These are phyloP conservation scores for Intubia oerlemansii DNA, from an alignment of 2,329 filamentous ascomycete genomes.

Conservation along the genomic window DNA sequence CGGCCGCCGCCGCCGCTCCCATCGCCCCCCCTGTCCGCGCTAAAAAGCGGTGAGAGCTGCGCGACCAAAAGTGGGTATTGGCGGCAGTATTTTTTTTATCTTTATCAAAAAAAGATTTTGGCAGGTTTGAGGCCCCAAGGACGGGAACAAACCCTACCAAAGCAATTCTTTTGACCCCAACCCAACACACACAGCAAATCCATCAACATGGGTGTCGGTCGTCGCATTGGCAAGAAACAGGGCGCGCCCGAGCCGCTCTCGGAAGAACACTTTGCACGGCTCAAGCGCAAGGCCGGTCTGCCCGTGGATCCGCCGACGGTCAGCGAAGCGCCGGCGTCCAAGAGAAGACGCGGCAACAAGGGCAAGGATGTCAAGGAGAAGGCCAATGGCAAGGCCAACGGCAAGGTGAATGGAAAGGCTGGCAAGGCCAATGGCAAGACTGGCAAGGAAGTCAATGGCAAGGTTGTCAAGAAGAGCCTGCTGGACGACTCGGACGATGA, in stretches of 20 bases:
- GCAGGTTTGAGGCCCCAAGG: no score
- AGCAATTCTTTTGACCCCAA: no score
- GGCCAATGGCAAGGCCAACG: conserved; percentile 13
- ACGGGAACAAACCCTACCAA: no score
- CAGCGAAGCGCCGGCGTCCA: conserved; percentile 36
- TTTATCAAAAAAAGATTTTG: no score
- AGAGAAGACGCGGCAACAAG: conserved; percentile 19
- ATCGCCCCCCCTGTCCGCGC: no score
- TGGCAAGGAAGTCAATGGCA: conserved; percentile 4
- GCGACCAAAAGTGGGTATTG: no score
- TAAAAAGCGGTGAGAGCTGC: no score
- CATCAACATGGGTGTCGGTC: conserved; percentile 59
- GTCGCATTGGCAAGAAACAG: conserved; percentile 82
- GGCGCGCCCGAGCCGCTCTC: conserved; percentile 66
- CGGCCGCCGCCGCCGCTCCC: no score
- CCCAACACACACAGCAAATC: no score
- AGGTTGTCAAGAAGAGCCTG: conserved; percentile 10
- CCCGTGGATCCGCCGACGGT: conserved; percentile 32
- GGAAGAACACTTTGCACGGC: conserved; percentile 53
- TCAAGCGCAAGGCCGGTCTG: conserved; percentile 68
- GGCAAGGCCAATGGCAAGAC: conserved; percentile 10
- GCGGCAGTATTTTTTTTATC: no score
- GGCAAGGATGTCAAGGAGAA: conserved; percentile 13
- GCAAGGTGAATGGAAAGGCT: conserved; percentile 11
- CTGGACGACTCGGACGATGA: conserved; percentile 13